phyloP scores from a whole-genome alignment of 2,329 filamentous ascomycete genomes.

The Calonectria naviculata region DNA sequence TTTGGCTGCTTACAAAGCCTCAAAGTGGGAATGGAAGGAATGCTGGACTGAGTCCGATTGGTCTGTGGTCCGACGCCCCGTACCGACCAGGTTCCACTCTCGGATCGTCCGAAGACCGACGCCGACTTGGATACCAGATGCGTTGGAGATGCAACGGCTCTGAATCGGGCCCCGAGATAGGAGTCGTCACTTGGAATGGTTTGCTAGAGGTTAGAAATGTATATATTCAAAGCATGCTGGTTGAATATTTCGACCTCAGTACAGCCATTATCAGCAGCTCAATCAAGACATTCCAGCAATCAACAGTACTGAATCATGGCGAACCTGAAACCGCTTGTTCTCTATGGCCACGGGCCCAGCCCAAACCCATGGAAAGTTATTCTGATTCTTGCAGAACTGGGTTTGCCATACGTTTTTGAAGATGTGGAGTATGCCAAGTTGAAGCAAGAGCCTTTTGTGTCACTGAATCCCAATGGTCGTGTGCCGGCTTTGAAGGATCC shows the following conservation, averaged over 20 bases:
- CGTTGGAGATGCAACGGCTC: too few species aligned
- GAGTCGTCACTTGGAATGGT: background rate
- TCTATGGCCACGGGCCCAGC: background rate
- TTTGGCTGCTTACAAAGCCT: background rate
- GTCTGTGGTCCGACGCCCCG: background rate
- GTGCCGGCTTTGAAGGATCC: conserved; percentile 34
- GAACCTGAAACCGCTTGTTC: background rate
- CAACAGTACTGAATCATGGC: background rate
- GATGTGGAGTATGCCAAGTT: background rate
- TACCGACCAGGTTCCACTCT: background rate
- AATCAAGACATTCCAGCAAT: background rate
- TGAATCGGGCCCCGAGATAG: background rate
- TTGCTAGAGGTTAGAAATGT: background rate
- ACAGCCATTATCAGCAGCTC: background rate
- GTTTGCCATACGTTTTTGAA: background rate
- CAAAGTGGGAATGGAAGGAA: too few species aligned
- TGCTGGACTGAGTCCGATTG: background rate
- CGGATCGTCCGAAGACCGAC: background rate
- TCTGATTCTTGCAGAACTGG: background rate
- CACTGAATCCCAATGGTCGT: conserved; percentile 36
- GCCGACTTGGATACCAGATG: background rate
- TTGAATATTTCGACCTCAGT: too few species aligned
- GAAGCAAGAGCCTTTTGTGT: conserved; percentile 37
- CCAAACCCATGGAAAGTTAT: background rate
- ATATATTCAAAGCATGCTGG: background rate